Percentiles rank a stretch among this genome's conserved stretches.
These are phyloP conservation scores for Nectriaceae sp. DNA, from an alignment of 2,329 filamentous ascomycete genomes.

Conservation along the genomic window DNA sequence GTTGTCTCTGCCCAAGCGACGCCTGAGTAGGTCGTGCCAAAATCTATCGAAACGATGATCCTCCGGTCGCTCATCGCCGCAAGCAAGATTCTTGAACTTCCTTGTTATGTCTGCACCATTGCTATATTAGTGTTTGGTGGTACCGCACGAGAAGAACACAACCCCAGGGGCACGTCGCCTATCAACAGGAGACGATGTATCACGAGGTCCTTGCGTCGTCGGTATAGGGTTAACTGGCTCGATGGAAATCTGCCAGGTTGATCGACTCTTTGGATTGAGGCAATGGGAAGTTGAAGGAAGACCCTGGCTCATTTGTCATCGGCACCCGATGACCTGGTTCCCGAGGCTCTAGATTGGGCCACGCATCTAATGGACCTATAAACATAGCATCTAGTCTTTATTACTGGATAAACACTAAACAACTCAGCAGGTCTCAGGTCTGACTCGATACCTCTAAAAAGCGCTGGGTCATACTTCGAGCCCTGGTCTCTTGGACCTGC, in stretches of 20 bases:
- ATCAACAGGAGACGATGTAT: too few species aligned
- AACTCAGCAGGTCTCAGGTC: conserved; percentile 17
- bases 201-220: too few species aligned
- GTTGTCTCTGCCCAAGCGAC: conserved; percentile 53
- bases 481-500: conserved; percentile 16
- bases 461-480: conserved; percentile 7
- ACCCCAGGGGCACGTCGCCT: too few species aligned
- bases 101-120: conserved; percentile 20
- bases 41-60: conserved; percentile 56
- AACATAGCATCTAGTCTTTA: conserved; percentile 11
- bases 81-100: conserved; percentile 12
- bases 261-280: too few species aligned
- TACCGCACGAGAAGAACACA: too few species aligned
- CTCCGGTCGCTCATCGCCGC: conserved; percentile 37
- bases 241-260: too few species aligned
- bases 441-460: conserved; percentile 12
- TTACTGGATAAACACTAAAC: conserved; percentile 16
- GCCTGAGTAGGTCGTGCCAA: conserved; percentile 58
- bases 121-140: conserved; percentile 16
- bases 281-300: too few species aligned
- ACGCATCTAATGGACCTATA: not conserved
- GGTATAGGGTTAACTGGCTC: too few species aligned
- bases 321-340: not conserved
- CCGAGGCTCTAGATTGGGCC: not conserved
- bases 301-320: not conserved